Base-by-base conservation (phyloP, 306 rosid species). In the Cicer yamashitae region DNA sequence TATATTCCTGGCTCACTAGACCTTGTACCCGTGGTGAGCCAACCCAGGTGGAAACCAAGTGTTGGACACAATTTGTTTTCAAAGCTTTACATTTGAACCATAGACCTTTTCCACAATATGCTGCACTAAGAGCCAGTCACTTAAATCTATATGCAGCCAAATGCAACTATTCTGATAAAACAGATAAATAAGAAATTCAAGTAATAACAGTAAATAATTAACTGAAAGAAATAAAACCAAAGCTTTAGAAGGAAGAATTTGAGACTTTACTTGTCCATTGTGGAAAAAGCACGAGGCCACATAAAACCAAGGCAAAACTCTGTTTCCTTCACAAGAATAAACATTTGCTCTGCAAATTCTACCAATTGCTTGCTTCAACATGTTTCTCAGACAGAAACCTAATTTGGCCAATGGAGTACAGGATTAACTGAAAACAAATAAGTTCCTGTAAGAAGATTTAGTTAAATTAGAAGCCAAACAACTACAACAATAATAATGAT, bases 301-400 rank as follows among this genome's bases (percentile, higher is more conserved):
- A 84, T 76, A 85, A 45, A 71, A 79, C 77, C 76, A 88, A 69
- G 88, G 89, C 59, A 64, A 80, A 59, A 56, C 15, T 70, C 45
- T 75, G 72, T 81, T 82, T 82, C 84, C 85, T 52, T 87, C 91
- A 69, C n/a, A 74, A 46, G 71, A 53, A 82, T 73, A 70, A 10
- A 60, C 67, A 53, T 78, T 87, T 64, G 52, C 83, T 75, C 75
- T 77, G 79, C 74, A 85, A 70, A 71, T 48, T 79, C 84, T 88
- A 20, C 85, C 83, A 51, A 91, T 59, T 39, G 83, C 79, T 47
- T 82, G 87, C 81, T 84, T 93, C 83, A 90, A 82, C 98, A 94
- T 89, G 70, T 38, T 86, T 75, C 63, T 65, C 50, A 46, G 43
- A 62, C 41, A 14, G 9, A 58, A 60, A 64, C 45, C 30, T 59